These are phyloP conservation scores for Haematococcus sp. DNA, from an alignment of 139 green algal genomes.

Conservation along the genomic window DNA sequence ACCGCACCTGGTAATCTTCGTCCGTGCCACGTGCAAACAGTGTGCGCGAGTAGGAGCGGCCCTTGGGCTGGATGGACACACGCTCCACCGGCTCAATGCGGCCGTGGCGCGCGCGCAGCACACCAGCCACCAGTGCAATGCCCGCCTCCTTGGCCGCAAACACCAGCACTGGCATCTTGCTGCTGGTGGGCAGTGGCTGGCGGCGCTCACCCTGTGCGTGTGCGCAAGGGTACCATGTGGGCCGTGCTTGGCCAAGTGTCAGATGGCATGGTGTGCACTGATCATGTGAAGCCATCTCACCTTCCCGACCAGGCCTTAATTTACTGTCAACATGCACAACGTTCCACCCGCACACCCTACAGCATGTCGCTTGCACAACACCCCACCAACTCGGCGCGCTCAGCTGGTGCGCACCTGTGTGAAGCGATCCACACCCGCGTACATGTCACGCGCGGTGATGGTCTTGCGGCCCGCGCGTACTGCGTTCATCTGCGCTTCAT, in stretches of 20 bases:
- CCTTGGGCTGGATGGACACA: slow-evolving; percentile 66
- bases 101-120: slow-evolving; percentile 50
- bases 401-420: slow-evolving; percentile 41
- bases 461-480: slow-evolving; percentile 46
- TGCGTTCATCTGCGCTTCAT: slow-evolving; percentile 85
- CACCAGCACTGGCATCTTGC: slow-evolving; percentile 39
- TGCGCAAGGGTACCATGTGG: background rate
- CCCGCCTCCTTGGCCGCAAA: slow-evolving; percentile 44
- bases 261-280: background rate
- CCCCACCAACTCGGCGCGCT: background rate
- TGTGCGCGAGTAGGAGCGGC: slow-evolving; percentile 61
- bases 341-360: too few relatives aligned
- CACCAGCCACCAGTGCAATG: slow-evolving; percentile 63
- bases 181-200: slow-evolving; percentile 52
- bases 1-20: slow-evolving; percentile 40
- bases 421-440: slow-evolving; percentile 81
- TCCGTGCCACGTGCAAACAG: slow-evolving; percentile 58
- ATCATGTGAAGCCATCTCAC: too few relatives aligned
- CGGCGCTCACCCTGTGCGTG: slow-evolving; percentile 63
- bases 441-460: slow-evolving; percentile 66
- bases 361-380: too few relatives aligned
- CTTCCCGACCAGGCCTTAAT: too few relatives aligned
- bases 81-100: slow-evolving; percentile 70
- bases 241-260: too few relatives aligned
- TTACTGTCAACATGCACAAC: too few relatives aligned